These are phyloP conservation scores for Backusella westeae DNA, from an alignment of 192 early-diverging fungal genomes.

Conservation along the genomic window DNA sequence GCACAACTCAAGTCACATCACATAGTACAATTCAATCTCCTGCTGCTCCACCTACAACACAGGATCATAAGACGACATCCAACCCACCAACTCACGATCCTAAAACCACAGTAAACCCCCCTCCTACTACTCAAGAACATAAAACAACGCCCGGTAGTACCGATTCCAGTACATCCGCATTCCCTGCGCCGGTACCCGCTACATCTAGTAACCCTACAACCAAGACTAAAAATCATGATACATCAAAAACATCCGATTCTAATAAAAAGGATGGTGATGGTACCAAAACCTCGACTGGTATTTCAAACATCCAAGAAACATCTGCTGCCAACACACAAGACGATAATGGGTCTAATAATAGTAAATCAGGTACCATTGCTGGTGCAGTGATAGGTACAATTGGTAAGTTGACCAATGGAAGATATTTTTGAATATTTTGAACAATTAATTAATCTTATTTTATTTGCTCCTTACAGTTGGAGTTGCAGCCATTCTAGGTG, in stretches of 20 bases:
- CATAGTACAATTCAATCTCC: neutral
- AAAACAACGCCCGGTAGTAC: neutral
- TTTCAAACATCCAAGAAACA: neutral
- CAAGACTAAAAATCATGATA: neutral
- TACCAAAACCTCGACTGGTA: neutral
- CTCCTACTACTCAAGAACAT: neutral
- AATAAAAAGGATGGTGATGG: neutral
- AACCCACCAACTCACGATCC: neutral
- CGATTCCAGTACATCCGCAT: neutral
- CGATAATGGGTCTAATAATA: neutral
- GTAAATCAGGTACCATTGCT: constrained; percentile 16
- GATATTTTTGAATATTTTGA: neutral
- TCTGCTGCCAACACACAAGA: neutral
- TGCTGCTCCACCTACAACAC: neutral
- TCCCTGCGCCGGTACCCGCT: neutral
- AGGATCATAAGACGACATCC: neutral
- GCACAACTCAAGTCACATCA: neutral
- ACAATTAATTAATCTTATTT: neutral
- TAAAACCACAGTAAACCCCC: neutral
- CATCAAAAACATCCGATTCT: neutral
- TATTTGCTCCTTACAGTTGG: constrained; percentile 21
- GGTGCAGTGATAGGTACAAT: constrained; percentile 17
- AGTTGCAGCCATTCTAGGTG: constrained; percentile 32
- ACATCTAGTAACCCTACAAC: constrained; percentile 1
- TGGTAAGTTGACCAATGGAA: constrained; percentile 9